Base-by-base conservation (phyloP, 805 yeast species). In the Saccharomycopsis amapae region DNA sequence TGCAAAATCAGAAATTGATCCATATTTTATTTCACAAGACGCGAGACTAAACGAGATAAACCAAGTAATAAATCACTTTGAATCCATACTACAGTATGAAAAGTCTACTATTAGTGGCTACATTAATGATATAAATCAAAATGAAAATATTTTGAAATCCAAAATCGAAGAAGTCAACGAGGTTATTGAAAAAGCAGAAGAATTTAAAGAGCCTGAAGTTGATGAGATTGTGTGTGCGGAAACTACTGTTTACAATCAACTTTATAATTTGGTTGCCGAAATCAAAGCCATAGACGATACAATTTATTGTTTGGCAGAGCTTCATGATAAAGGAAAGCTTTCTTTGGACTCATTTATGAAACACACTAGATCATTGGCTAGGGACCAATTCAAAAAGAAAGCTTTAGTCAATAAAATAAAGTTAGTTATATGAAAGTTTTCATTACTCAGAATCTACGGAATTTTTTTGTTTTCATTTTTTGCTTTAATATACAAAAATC, bases 281-380 rank as follows among this genome's bases (percentile, higher is more conserved):
- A 85, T 83, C 43, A 70, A 72, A 49, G 85, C 95, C 1, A 71
- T 80, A n/a, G 73, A 74, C 25, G 96, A 89, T 57, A 68, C 89
- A 0, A 65, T 78, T 4, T 69, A 73, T 46, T 69, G 78, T 9
- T 65, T 88, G 7, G 73, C 76, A 4, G 75, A 78, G 18, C 71
- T 76, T 3, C 75, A 73, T 49, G 79, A 73, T 46, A 54, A 63
- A 2, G 79, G 76, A 3, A 58, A 64, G 38, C 56, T 79, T n/a
- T 46, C 55, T 4, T 44, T 60, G 15, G 65, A 62, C 9, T 36
- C 47, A 2, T 62, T 62, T 36, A 52, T 61, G 44, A 58, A 57
- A 49, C 68, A 73, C 24, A 64, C 75, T 0, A 64, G 90, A 47
- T 66, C 67, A 34, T 60, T 79, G 18, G 82, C 85, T 1, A 66